Percentiles rank a stretch among this genome's conserved stretches.
These are phyloP conservation scores for Plasmodium gallinaceum DNA, from an alignment of 169 alveolate species.

Conservation along the genomic window DNA sequence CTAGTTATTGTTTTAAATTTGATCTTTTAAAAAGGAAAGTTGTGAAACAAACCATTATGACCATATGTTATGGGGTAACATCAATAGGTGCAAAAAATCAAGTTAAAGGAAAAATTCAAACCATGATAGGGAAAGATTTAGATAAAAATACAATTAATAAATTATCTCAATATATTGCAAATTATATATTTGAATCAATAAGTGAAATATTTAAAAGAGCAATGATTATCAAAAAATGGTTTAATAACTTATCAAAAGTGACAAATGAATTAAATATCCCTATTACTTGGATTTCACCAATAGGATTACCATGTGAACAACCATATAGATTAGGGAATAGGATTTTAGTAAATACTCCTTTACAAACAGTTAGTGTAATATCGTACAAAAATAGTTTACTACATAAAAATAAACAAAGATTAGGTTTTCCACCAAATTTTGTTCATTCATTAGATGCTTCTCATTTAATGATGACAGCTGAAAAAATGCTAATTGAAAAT, in stretches of 20 bases:
- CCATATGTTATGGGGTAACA: constrained; percentile 98
- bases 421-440: constrained; percentile 98
- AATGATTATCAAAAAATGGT: constrained; percentile 95
- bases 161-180: constrained; percentile 89
- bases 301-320: constrained; percentile 95
- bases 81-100: constrained; percentile 92
- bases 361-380: constrained; percentile 90
- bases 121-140: constrained; percentile 62
- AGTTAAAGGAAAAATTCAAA: constrained; percentile 63
- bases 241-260: constrained; percentile 92
- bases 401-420: constrained; percentile 91
- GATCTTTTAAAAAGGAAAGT: constrained; percentile 92
- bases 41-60: constrained; percentile 99
- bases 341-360: constrained; percentile 87
- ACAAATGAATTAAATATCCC: constrained; percentile 93
- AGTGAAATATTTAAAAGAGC: constrained; percentile 95
- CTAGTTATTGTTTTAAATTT: constrained; percentile 82
- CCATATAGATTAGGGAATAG: constrained; percentile 92
- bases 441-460: constrained; percentile 97
- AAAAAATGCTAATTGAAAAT: constrained; percentile 85
- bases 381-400: constrained; percentile 77
- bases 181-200: constrained; percentile 92
- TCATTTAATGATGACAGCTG: constrained; percentile 96
- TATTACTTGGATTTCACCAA: constrained; percentile 96
- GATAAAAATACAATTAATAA: constrained; percentile 76